phyloP scores from a whole-genome alignment of 2,329 filamentous ascomycete genomes.

The Fusarium sp. region DNA sequence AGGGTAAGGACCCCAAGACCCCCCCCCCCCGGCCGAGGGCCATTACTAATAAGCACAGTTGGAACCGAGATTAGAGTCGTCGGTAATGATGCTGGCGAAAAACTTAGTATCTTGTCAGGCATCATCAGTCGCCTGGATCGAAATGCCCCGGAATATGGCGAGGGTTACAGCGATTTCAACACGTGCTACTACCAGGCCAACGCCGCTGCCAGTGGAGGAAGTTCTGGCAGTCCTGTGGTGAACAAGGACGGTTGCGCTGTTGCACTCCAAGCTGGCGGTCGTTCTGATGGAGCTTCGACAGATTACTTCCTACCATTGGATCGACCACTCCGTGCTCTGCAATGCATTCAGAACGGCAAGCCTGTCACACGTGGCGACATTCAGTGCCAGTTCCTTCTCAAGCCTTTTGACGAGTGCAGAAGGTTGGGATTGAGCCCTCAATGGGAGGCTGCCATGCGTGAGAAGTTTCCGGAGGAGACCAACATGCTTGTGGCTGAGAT shows the following conservation, averaged over 20 bases:
- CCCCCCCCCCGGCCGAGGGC: background rate
- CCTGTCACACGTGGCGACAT: conserved; percentile 92
- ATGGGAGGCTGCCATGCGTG: conserved; percentile 86
- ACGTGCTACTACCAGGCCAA: conserved; percentile 97
- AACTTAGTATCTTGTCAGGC: conserved; percentile 95
- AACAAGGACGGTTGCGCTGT: conserved; percentile 94
- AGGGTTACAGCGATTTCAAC: conserved; percentile 98
- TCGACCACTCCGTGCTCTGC: conserved; percentile 84
- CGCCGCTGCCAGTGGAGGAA: conserved; percentile 94
- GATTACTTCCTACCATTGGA: conserved; percentile 98
- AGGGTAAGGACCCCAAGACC: conserved; percentile 53
- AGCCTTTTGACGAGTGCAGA: conserved; percentile 96
- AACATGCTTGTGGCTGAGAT: conserved; percentile 98
- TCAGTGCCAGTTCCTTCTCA: conserved; percentile 95
- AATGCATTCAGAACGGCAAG: conserved; percentile 81
- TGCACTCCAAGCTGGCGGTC: conserved; percentile 91
- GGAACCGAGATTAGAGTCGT: conserved; percentile 96
- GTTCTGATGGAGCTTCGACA: conserved; percentile 93
- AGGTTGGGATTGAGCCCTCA: conserved; percentile 84
- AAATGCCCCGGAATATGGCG: conserved; percentile 97
- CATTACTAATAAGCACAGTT: conserved; percentile 58
- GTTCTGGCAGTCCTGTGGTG: conserved; percentile 97
- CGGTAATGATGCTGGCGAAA: conserved; percentile 98
- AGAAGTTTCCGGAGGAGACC: conserved; percentile 88
- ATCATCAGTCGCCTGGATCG: conserved; percentile 96